These are phyloP conservation scores for Leptodontidium sp. DNA, from an alignment of 2,329 filamentous ascomycete genomes.

Conservation along the genomic window DNA sequence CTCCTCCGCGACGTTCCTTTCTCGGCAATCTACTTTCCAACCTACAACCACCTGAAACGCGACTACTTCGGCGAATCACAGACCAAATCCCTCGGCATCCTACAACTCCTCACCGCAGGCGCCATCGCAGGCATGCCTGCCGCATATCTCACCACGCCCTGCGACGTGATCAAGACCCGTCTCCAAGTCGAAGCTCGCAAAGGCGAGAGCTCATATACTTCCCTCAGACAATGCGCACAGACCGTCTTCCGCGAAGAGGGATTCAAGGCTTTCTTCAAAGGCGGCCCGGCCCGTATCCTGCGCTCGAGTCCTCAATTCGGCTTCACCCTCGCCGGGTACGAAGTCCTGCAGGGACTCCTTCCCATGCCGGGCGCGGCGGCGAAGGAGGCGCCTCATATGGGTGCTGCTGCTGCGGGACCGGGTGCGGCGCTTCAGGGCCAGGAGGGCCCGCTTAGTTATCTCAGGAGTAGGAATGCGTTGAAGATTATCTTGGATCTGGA, in stretches of 20 bases:
- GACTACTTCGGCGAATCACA: slow-evolving; percentile 91
- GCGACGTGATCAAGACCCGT: slow-evolving; percentile 98
- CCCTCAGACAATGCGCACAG: slow-evolving; percentile 82
- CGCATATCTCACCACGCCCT: slow-evolving; percentile 94
- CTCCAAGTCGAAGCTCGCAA: slow-evolving; percentile 97
- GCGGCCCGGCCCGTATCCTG: slow-evolving; percentile 92
- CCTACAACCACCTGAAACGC: slow-evolving; percentile 92
- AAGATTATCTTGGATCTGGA: slow-evolving; percentile 97
- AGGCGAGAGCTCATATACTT: slow-evolving; percentile 88
- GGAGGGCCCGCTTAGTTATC: slow-evolving; percentile 58
- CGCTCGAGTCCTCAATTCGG: slow-evolving; percentile 97
- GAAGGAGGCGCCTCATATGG: slow-evolving; percentile 57
- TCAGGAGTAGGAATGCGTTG: slow-evolving; percentile 85
- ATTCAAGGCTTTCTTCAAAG: slow-evolving; percentile 98
- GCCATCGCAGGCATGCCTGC: slow-evolving; percentile 94
- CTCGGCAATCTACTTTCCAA: slow-evolving; percentile 98
- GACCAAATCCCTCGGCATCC: slow-evolving; percentile 85
- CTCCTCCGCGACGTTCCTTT: slow-evolving; percentile 96
- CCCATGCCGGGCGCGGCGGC: slow-evolving; percentile 76
- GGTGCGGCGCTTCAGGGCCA: slow-evolving; percentile 56
- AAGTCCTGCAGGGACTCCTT: slow-evolving; percentile 82
- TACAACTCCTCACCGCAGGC: slow-evolving; percentile 92
- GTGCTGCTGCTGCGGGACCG: slow-evolving; percentile 69
- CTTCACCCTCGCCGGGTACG: slow-evolving; percentile 95
- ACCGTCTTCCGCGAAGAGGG: slow-evolving; percentile 92